Conservation (phyloP, 73 alveolate species). For the Paramecium bursaria region DNA sequence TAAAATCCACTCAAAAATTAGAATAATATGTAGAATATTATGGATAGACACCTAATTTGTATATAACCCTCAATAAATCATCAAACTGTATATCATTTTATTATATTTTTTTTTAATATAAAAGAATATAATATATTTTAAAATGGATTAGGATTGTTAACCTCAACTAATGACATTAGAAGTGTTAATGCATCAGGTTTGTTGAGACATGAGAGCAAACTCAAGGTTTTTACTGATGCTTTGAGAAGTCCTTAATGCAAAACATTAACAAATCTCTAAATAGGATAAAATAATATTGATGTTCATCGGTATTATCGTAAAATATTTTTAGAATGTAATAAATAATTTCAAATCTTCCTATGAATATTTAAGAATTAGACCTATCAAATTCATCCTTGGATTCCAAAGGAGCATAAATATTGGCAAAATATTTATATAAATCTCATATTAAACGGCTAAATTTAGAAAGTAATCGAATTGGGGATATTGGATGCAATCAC, state of each 20-base stretch:
- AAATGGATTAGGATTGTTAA: constrained; percentile 42
- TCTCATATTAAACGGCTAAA: constrained; percentile 26
- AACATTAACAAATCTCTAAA: neutral
- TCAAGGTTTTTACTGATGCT: constrained; percentile 50
- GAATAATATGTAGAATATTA: constrained; percentile 30
- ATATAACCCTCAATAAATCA: constrained; percentile 3
- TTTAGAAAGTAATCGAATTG: constrained; percentile 47
- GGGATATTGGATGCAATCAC: constrained; percentile 43
- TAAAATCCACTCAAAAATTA: constrained; percentile 15
- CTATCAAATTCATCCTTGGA: constrained; percentile 15
- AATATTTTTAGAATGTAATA: neutral
- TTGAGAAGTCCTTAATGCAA: constrained; percentile 27
- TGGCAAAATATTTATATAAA: constrained; percentile 42
- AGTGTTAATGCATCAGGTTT: constrained; percentile 19
- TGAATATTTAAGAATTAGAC: constrained; percentile 40
- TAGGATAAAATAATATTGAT: neutral
- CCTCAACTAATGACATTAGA: neutral
- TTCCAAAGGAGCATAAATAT: constrained; percentile 8
- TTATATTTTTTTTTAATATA: neutral
- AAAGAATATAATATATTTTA: constrained; percentile 1
- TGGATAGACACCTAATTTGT: constrained; percentile 16
- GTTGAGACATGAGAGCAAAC: constrained; percentile 9
- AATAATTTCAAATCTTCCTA: constrained; percentile 10
- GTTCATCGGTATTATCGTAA: neutral
- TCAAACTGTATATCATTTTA: constrained; percentile 49